Evolutionary conservation across 495 filamentous ascomycete species (phyloP).

Genomic region (Neurospora hispaniola): DNA sequence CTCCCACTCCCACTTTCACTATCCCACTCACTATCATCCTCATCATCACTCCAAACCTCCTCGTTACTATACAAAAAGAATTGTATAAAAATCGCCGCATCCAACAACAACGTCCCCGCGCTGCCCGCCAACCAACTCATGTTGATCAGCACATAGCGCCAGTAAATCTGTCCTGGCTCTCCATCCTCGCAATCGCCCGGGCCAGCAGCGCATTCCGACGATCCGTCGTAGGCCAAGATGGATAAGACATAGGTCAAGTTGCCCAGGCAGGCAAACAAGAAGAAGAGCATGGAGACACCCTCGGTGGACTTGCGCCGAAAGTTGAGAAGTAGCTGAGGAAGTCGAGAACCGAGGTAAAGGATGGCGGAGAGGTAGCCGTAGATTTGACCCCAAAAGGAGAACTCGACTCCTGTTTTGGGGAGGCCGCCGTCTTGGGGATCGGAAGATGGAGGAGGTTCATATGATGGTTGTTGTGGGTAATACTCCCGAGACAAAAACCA

Average conservation of each 20-base stretch:
- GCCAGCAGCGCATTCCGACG: constrained; percentile 40
- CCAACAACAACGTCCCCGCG: constrained; percentile 73
- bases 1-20: constrained; percentile 9
- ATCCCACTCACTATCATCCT: constrained; percentile 6
- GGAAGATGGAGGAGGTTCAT: background rate
- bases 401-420: constrained; percentile 10
- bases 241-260: constrained; percentile 86
- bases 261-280: constrained; percentile 90
- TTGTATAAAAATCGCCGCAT: constrained; percentile 78
- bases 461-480: constrained; percentile 4
- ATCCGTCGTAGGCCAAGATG: constrained; percentile 69
- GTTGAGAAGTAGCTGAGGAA: constrained; percentile 87
- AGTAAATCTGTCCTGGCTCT: constrained; percentile 51
- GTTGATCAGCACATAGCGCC: constrained; percentile 76
- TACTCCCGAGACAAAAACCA: constrained; percentile 61
- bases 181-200: constrained; percentile 38
- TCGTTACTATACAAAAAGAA: constrained; percentile 68
- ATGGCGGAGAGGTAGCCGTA: constrained; percentile 80
- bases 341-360: constrained; percentile 76
- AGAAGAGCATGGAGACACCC: constrained; percentile 85
- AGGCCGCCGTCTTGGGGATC: constrained; percentile 5
- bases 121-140: constrained; percentile 82
- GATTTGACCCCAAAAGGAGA: constrained; percentile 58
- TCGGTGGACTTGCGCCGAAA: constrained; percentile 82
- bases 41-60: constrained; percentile 7